phyloP scores from a whole-genome alignment of 1,284 basidiomycete genomes.

The Pseudozyma sp. region DNA sequence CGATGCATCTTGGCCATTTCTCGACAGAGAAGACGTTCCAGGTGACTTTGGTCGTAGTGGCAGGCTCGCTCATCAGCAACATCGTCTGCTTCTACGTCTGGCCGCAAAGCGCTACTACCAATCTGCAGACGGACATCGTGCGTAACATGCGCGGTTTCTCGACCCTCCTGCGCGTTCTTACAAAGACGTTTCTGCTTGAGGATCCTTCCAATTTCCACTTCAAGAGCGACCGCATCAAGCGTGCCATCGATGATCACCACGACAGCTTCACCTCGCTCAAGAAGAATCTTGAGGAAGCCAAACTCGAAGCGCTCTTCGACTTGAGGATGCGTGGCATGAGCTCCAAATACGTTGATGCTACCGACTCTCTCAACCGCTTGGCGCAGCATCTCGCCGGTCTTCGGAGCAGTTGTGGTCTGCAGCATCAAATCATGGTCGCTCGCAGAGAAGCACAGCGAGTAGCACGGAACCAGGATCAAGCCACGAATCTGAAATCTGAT shows the following conservation, averaged over 20 bases:
- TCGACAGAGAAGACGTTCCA: constrained; percentile 67
- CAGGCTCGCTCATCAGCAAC: constrained; percentile 83
- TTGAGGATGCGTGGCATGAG: constrained; percentile 55
- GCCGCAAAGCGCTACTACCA: constrained; percentile 84
- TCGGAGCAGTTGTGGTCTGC: constrained; percentile 60
- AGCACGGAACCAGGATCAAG: constrained; percentile 7
- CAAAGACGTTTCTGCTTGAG: constrained; percentile 64
- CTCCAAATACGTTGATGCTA: constrained; percentile 51
- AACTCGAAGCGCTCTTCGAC: constrained; percentile 60
- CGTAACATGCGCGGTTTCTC: constrained; percentile 61
- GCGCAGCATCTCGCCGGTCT: constrained; percentile 63
- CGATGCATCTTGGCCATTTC: constrained; percentile 73
- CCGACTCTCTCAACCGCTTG: constrained; percentile 59
- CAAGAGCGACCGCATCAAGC: constrained; percentile 57
- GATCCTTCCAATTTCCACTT: constrained; percentile 61
- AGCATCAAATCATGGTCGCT: constrained; percentile 59
- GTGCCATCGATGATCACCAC: constrained; percentile 64
- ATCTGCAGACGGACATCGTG: constrained; percentile 75
- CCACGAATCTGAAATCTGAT: neutral
- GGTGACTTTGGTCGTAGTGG: constrained; percentile 77
- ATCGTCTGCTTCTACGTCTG: constrained; percentile 84
- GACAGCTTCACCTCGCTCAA: constrained; percentile 62
- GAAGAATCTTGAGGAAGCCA: constrained; percentile 62
- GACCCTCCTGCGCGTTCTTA: constrained; percentile 59
- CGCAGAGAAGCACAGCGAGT: constrained; percentile 31